Evolutionary conservation across 2,329 filamentous ascomycete genomes (phyloP), one percentile per base, ranked within the genome.

Genomic region (Neoascochyta sp.): DNA sequence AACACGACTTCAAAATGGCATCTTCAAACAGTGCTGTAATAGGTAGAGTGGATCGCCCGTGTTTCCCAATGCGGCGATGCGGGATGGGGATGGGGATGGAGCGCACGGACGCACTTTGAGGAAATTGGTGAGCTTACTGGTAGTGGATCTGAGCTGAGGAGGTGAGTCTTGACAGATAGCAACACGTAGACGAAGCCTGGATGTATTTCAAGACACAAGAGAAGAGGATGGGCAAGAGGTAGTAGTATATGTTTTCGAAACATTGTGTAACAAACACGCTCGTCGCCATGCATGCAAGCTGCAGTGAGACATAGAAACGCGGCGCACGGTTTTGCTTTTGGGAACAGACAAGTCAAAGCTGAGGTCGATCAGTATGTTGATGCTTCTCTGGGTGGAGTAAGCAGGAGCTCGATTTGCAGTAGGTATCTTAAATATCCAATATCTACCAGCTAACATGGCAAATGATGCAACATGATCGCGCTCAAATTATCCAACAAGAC

Each of bases 181-280:
- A n/a, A n/a, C n/a, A n/a, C n/a, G n/a, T n/a, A n/a, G n/a, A n/a
- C n/a, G n/a, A n/a, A n/a, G n/a, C n/a, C n/a, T n/a, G n/a, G n/a
- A n/a, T n/a, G n/a, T n/a, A n/a, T n/a, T n/a, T n/a, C n/a, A n/a
- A n/a, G n/a, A n/a, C n/a, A n/a, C n/a, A 16, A 22, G 19, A 28
- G 14, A 28, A 19, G 26, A 39, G 9, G 20, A 30, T 22, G 22
- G n/a, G 14, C 18, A 22, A 10, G 30, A 36, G 36, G 27, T 27
- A 8, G 9, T 12, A 18, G 24, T 17, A 32, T 27, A 24, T 43
- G 41, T 47, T 47, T 45, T 30, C 38, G 27, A 36, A 34, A 35
- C 34, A 40, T 30, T 45, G 49, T 52, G 45, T 45, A 41, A 51
- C 49, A 52, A 51, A 50, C 45, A 52, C 45, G 44, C 29, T 36